Evolutionary conservation across 129 eudicot species (phyloP).

Genomic region (Lonicera japonica): DNA sequence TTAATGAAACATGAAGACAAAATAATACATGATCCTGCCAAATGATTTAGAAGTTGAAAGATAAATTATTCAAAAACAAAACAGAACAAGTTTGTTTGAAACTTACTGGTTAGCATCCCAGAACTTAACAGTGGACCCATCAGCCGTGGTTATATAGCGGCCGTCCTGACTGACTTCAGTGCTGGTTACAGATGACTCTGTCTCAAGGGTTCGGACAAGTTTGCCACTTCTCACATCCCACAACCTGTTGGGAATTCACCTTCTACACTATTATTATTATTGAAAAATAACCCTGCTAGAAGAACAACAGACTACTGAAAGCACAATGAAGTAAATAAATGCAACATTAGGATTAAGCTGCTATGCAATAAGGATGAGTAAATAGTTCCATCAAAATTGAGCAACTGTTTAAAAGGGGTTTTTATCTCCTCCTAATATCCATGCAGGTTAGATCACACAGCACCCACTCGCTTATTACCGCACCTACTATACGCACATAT

Average conservation of each 20-base stretch:
- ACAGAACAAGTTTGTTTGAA: background rate
- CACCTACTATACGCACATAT: too few relatives aligned
- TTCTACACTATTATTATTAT: background rate
- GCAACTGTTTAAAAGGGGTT: too few relatives aligned
- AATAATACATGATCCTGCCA: background rate
- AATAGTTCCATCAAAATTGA: too few relatives aligned
- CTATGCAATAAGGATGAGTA: too few relatives aligned
- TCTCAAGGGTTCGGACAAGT: conserved; percentile 52
- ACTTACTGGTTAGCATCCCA: conserved; percentile 73
- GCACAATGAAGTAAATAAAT: background rate
- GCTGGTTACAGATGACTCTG: conserved; percentile 59
- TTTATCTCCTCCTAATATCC: too few relatives aligned
- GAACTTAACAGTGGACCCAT: conserved; percentile 59
- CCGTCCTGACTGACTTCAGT: conserved; percentile 71
- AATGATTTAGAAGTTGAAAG: too few relatives aligned
- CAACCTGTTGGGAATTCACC: conserved; percentile 23
- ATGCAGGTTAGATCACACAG: too few relatives aligned
- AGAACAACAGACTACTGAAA: background rate
- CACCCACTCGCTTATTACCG: too few relatives aligned
- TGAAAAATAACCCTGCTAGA: background rate
- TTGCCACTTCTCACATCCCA: conserved; percentile 65
- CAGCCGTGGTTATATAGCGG: conserved; percentile 63
- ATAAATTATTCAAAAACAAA: background rate
- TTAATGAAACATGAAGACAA: background rate
- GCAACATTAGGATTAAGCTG: too few relatives aligned